Conservation (phyloP, 1,139 yeast genomes). For the Taphrina flavorubra region DNA sequence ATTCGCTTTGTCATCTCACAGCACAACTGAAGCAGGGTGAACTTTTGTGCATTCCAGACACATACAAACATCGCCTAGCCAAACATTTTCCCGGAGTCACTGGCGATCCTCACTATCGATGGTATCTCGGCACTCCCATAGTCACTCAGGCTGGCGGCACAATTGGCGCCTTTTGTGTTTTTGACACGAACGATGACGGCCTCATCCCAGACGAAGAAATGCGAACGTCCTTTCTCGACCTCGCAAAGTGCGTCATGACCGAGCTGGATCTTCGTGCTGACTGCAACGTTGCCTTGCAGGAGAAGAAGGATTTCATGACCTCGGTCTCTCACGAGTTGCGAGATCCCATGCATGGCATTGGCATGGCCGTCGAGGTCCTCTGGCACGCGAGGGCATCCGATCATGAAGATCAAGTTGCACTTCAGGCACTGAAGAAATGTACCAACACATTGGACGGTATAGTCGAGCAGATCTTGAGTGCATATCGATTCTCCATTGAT, state of each 20-base stretch:
- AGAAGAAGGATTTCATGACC: conserved; percentile 27
- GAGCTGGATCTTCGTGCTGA: conserved; percentile 28
- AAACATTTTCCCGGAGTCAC: conserved; percentile 13
- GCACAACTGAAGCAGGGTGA: conserved; percentile 5
- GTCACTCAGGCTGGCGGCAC: conserved; percentile 14
- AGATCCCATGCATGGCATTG: conserved; percentile 38
- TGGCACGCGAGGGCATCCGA: conserved; percentile 9
- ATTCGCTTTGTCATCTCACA: conserved; percentile 21
- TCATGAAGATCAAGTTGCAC: conserved; percentile 8
- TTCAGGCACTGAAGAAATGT: conserved; percentile 24
- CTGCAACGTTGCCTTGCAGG: conserved; percentile 18
- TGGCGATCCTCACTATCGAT: conserved; percentile 20
- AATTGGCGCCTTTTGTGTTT: conserved; percentile 35
- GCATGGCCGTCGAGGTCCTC: conserved; percentile 19
- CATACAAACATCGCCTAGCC: not conserved
- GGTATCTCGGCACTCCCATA: conserved; percentile 35
- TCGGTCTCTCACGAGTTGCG: conserved; percentile 39
- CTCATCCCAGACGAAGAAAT: conserved; percentile 1
- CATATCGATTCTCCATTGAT: not conserved
- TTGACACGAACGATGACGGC: conserved; percentile 19
- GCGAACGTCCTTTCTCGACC: conserved; percentile 13
- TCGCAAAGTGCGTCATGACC: conserved; percentile 25
- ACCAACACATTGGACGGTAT: conserved; percentile 24
- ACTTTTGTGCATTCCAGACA: conserved; percentile 12
- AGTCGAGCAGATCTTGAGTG: conserved; percentile 21